phyloP scores from a whole-genome alignment of 306 rosid genomes.

The barrel medic (Medicago truncatula) region DNA sequence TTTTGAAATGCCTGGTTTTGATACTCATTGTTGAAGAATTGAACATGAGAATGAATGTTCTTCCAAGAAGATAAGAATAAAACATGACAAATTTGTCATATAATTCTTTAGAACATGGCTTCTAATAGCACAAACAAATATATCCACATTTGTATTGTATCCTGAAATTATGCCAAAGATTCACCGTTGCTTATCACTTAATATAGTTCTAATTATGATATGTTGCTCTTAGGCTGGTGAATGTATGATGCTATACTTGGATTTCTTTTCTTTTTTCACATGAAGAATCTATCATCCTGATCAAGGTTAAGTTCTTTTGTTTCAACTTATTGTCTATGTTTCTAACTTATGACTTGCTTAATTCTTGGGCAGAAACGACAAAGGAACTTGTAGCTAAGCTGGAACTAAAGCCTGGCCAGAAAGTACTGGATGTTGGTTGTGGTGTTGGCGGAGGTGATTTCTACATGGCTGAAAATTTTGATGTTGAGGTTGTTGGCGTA shows the following conservation, averaged over 20 bases:
- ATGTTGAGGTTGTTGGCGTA: constrained; percentile 85
- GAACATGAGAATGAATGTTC: not conserved
- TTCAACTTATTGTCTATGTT: constrained; percentile 18
- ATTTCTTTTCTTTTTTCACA: not conserved
- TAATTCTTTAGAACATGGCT: not conserved
- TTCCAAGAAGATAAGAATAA: not conserved
- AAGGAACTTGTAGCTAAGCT: constrained; percentile 80
- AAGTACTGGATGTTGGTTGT: constrained; percentile 94
- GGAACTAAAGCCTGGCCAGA: constrained; percentile 81
- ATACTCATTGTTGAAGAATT: not conserved
- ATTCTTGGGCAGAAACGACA: constrained; percentile 74
- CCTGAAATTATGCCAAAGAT: not conserved
- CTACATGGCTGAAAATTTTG: constrained; percentile 85
- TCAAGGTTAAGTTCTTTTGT: not conserved
- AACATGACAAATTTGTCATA: not conserved
- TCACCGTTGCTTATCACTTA: not conserved
- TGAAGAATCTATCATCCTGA: not conserved
- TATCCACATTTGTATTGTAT: not conserved
- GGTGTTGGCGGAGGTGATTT: constrained; percentile 98
- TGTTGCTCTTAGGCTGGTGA: not conserved
- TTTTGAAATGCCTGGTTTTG: not conserved
- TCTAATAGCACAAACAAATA: not conserved
- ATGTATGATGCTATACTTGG: not conserved
- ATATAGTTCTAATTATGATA: not conserved
- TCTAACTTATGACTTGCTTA: constrained; percentile 18